These are phyloP conservation scores for Neurospora tetraspora DNA, from an alignment of 495 filamentous ascomycete species.

Conservation along the genomic window DNA sequence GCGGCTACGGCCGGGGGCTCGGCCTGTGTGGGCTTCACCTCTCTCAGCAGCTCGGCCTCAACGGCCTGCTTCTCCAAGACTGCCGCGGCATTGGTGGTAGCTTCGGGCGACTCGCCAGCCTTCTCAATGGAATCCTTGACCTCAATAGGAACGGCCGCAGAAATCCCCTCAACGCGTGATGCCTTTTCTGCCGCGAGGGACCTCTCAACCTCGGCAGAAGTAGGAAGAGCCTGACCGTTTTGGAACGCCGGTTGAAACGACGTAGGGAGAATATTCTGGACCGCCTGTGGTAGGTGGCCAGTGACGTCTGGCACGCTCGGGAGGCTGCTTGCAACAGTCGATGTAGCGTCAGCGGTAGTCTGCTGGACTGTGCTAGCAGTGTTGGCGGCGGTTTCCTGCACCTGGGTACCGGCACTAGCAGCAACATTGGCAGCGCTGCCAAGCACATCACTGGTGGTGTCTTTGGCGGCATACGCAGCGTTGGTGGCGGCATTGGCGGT, in stretches of 20 bases:
- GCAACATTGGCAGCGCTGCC: constrained; percentile 5
- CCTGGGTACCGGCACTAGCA: constrained; percentile 1
- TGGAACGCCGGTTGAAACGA: constrained; percentile 4
- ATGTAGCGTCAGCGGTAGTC: constrained; percentile 12
- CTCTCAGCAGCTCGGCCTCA: constrained; percentile 54
- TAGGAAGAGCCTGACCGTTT: background rate
- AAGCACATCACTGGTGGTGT: background rate
- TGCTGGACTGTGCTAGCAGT: constrained; percentile 2
- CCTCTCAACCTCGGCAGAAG: background rate
- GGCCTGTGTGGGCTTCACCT: constrained; percentile 16
- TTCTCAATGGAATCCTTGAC: constrained; percentile 65
- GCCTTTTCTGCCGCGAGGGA: constrained; percentile 5
- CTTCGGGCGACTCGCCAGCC: constrained; percentile 57
- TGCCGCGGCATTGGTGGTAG: constrained; percentile 52
- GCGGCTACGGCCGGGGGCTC: constrained; percentile 24
- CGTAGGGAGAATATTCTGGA: constrained; percentile 25
- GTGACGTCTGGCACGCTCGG: constrained; percentile 11
- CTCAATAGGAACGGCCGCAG: constrained; percentile 52
- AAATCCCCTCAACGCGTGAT: constrained; percentile 25
- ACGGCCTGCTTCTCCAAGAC: constrained; percentile 71
- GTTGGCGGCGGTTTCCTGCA: constrained; percentile 9
- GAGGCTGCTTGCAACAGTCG: background rate
- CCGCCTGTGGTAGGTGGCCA: constrained; percentile 23
- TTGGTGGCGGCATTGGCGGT: background rate
- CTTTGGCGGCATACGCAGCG: constrained; percentile 1